A percentile compares a stretch with the other conserved stretches of the same genome.
Conservation (phyloP, 768 basidiomycete genomes). For the Crepidotus variabilis region DNA sequence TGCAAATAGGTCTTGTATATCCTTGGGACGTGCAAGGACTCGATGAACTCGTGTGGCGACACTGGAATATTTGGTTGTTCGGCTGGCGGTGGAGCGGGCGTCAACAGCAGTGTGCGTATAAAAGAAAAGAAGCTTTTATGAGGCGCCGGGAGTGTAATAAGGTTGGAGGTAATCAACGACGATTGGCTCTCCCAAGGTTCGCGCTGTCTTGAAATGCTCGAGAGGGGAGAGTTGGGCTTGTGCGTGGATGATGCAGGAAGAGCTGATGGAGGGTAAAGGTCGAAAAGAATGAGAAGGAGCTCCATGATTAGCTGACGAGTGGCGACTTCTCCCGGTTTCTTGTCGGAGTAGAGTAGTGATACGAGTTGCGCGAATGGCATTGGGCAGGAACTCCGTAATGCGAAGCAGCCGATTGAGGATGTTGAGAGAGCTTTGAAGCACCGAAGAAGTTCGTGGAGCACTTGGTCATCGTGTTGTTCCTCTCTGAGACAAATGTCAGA, state of each 20-base stretch:
- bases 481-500: constrained; percentile 49
- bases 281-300: constrained; percentile 81
- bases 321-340: constrained; percentile 93
- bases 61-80: constrained; percentile 30
- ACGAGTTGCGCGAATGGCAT: constrained; percentile 85
- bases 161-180: constrained; percentile 34
- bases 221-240: constrained; percentile 15
- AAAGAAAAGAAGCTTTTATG: constrained; percentile 73
- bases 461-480: constrained; percentile 96
- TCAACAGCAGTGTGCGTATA: constrained; percentile 71
- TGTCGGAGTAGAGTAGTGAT: constrained; percentile 88
- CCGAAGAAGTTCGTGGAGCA: constrained; percentile 86
- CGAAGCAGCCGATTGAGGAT: constrained; percentile 83
- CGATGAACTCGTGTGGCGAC: constrained; percentile 76
- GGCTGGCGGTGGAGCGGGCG: constrained; percentile 32
- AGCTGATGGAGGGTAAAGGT: constrained; percentile 75
- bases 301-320: constrained; percentile 91
- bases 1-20: constrained; percentile 35
- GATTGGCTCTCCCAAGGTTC: constrained; percentile 58
- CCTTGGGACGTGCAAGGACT: constrained; percentile 30
- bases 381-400: constrained; percentile 85
- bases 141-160: constrained; percentile 67
- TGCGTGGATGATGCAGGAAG: constrained; percentile 48
- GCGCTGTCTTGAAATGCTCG: constrained; percentile 30
- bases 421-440: constrained; percentile 95